Percentiles rank a stretch among this genome's conserved stretches.
Conservation (phyloP, 345 rosid species). For the Dovyalis caffra region DNA sequence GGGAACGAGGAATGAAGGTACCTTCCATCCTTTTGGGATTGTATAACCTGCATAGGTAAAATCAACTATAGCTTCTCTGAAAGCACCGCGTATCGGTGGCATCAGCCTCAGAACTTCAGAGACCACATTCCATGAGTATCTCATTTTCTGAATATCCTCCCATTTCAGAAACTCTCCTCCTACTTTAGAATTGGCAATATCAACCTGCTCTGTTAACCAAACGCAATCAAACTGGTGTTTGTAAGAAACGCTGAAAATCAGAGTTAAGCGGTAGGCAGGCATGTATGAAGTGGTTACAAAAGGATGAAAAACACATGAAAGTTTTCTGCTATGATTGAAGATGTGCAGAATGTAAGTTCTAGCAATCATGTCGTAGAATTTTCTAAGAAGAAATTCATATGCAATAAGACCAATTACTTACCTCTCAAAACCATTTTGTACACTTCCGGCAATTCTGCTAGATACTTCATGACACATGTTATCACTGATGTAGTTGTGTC, state of each 20-base stretch:
- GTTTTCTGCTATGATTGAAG: not conserved
- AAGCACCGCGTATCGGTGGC: conserved; percentile 21
- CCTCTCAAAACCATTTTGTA: conserved; percentile 24
- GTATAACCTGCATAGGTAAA: conserved; percentile 29
- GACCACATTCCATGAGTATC: conserved; percentile 29
- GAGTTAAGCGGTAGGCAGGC: too few species aligned
- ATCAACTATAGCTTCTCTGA: conserved; percentile 29
- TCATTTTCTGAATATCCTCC: conserved; percentile 31
- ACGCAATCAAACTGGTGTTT: not conserved
- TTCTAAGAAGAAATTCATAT: too few species aligned
- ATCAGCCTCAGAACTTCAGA: conserved; percentile 28
- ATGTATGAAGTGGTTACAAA: too few species aligned
- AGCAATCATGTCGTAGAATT: too few species aligned
- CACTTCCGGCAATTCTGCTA: conserved; percentile 28
- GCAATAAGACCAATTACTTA: not conserved
- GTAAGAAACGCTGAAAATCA: not conserved
- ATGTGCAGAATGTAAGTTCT: too few species aligned
- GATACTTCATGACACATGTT: conserved; percentile 28
- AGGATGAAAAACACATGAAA: too few species aligned
- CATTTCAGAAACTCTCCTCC: conserved; percentile 21
- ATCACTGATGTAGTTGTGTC: conserved; percentile 24
- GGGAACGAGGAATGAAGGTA: not conserved
- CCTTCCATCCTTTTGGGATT: conserved; percentile 40
- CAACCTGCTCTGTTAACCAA: conserved; percentile 20
- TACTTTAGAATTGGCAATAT: conserved; percentile 19